Base-by-base conservation (phyloP, 139 green algal species). In the Deuterostichococcus epilithicus region DNA sequence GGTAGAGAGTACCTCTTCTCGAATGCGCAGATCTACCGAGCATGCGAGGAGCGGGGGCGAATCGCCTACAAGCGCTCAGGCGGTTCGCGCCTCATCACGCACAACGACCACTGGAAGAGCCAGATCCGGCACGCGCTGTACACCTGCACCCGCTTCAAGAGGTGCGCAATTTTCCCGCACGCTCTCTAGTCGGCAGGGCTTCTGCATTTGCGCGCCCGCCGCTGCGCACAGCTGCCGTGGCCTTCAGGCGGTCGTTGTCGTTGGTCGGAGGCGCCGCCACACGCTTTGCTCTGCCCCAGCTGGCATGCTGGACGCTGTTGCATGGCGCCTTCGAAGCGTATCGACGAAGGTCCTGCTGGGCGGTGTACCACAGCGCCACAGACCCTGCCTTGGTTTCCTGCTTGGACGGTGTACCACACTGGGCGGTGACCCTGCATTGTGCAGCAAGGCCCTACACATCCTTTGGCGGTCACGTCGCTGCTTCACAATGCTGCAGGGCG, bases 61-160 rank as follows among this genome's bases (percentile, higher is more conserved):
- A 89, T 91, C 33, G 86, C 86, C 26, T 91, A 91, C 80, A 86
- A 86, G 72, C 79, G 84, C 5, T 80, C 86, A 28, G 84, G 80
- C 8, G 86, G 86, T 13, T 89, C 84, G 6, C 84, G 86, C n/a
- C 75, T 91, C 67, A 91, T 91, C 77, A 89, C 86, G 35, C 69
- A 81, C 72, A 90, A 90, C 63, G 86, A 91, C 39, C 86, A 91
- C 86, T 91, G 86, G 86, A 91, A 91, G 77, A 84, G 75, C 78
- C 86, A 91, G 77, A 87, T 91, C 8, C 75, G 86, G n/a, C 86
- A 91, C 69, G 84, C 86, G 28, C 80, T 91, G 25, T 91, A 91
- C 82, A 91, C 86, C 0, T 70, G 80, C 33, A 82, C 79, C 42
- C 80, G 86, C 25, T 90, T 90, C 76, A 59, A 77, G 70, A 83